Conservation (phyloP, 768 basidiomycete species). For the Kwoniella newhampshirensis region DNA sequence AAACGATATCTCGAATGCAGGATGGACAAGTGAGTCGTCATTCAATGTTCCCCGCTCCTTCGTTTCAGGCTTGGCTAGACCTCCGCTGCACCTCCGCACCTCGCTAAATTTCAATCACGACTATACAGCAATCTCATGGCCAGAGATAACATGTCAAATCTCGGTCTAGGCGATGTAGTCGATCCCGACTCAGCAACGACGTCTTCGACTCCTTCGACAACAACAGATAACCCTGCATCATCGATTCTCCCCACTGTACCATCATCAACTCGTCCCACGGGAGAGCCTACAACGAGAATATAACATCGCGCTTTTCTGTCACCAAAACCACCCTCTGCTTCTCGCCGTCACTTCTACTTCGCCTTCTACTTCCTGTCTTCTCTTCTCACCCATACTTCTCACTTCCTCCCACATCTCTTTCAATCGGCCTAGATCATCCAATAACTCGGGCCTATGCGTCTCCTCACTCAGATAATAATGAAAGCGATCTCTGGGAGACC, state of each 20-base stretch:
- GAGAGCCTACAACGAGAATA: not conserved
- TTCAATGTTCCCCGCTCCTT: no score
- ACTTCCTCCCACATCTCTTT: conserved; percentile 30
- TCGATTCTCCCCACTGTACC: not conserved
- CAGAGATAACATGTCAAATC: conserved; percentile 78
- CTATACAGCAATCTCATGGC: conserved; percentile 77
- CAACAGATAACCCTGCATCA: conserved; percentile 2
- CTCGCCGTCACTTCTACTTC: conserved; percentile 14
- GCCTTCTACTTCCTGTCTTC: conserved; percentile 7
- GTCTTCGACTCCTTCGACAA: not conserved
- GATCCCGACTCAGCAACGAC: conserved; percentile 13
- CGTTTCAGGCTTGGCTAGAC: no score
- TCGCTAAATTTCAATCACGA: no score
- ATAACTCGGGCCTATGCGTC: conserved; percentile 28
- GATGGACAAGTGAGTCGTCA: conserved; percentile 82
- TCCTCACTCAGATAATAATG: conserved; percentile 35
- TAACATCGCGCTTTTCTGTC: not conserved
- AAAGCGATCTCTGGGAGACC: conserved; percentile 20
- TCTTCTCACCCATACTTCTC: conserved; percentile 18
- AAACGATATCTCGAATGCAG: conserved; percentile 81
- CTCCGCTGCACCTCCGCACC: no score
- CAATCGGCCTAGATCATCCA: conserved; percentile 24
- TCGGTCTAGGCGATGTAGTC: conserved; percentile 68
- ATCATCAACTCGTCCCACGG: not conserved
- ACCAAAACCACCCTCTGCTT: conserved; percentile 13